Evolutionary conservation across 345 rosid genomes (phyloP), one percentile per base, ranked within the genome.

Genomic region (Hirschfeldia incana): DNA sequence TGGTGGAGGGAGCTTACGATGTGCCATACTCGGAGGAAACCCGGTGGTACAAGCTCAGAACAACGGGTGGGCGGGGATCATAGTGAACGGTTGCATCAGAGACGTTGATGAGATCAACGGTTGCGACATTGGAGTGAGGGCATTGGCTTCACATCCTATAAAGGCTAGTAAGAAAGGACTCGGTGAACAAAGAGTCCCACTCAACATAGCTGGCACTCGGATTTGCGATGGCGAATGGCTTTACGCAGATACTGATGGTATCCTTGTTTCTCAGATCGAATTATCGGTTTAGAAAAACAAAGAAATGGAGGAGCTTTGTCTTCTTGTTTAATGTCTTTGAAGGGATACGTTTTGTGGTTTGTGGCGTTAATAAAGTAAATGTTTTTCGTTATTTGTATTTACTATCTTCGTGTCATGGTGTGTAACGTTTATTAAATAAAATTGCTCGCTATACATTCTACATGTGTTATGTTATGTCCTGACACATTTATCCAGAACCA

Each of bases 21-120:
- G 97, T n/a, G 91, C 94, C 0, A 88, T 91, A 64, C 84, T 91
- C 1, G 97, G 97, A 42, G 97, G 97, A 32, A 90, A 92, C 63
- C 94, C 94, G 3, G 97, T 92, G 13, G 94, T 92, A 30, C 94
- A 90, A 70, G 97, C 97, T 3, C 97, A 92, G 78, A 92, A 92
- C 30, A 92, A 92, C 28, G 97, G 94, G 49, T 89, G 94, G 97
- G 89, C 97, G 0, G 94, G 94, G 42, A 89, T 91, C 42, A 86
- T 91, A 51, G 94, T 91, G 17, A 87, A 91, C 53, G 92, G 97
- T 42, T 91, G 97, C 72, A 80, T 91, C n/a, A 86, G 97, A 70
- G 94, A 91, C 70, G 97, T 85, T 4, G 97, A 91, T 60, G 97
- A 91, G 88, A 91, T 91, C 73, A 91, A 91, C 57, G 97, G 97